These are phyloP conservation scores for Lachancea lanzarotensis DNA, from an alignment of 805 yeast species.

Conservation along the genomic window DNA sequence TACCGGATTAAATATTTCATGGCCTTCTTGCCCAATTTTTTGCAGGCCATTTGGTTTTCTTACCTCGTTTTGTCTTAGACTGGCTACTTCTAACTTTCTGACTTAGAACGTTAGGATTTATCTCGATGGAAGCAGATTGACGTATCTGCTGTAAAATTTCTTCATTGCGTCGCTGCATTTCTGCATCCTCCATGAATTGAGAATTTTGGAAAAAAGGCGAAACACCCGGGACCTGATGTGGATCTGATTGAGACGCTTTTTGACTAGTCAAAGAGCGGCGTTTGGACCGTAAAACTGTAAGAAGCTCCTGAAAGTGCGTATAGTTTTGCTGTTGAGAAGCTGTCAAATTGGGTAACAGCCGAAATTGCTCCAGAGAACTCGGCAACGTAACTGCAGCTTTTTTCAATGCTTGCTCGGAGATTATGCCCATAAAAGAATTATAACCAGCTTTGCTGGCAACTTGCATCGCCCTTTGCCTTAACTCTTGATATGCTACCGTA, in stretches of 20 bases:
- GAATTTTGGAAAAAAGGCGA: constrained; percentile 4
- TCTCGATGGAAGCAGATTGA: constrained; percentile 9
- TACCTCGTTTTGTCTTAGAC: constrained; percentile 3
- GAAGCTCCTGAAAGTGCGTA: constrained; percentile 18
- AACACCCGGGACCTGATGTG: neutral
- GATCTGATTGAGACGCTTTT: neutral
- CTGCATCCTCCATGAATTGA: constrained; percentile 2
- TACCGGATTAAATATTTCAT: too few species aligned
- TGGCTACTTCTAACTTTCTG: constrained; percentile 3
- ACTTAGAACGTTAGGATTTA: neutral
- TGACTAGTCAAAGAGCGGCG: constrained; percentile 11
- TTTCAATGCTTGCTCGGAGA: constrained; percentile 23
- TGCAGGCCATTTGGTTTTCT: constrained; percentile 1
- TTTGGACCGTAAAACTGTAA: constrained; percentile 18
- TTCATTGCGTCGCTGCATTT: constrained; percentile 14
- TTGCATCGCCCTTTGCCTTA: constrained; percentile 17
- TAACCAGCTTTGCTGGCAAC: constrained; percentile 3
- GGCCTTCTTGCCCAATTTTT: constrained; percentile 4
- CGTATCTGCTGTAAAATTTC: constrained; percentile 19
- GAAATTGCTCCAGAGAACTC: constrained; percentile 20
- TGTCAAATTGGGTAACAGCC: constrained; percentile 15
- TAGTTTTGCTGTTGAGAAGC: constrained; percentile 19
- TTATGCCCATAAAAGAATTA: constrained; percentile 12
- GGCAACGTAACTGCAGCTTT: constrained; percentile 25
- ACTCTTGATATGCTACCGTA: constrained; percentile 19